Evolutionary conservation across 2,329 filamentous ascomycete genomes (phyloP).

Genomic region (Aspergillus versicolor): DNA sequence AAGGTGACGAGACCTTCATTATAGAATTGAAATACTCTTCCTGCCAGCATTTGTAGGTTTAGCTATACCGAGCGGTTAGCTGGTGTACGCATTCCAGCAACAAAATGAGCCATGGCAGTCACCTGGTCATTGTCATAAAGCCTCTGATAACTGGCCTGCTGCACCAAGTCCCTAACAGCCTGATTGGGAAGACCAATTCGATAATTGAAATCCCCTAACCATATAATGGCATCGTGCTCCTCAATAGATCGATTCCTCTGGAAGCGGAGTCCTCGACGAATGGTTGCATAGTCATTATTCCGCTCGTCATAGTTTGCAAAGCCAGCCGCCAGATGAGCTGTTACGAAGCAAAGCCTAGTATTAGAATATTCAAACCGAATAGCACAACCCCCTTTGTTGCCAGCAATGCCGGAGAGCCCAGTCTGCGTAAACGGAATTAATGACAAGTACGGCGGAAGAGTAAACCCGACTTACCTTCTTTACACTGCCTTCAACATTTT

Average conservation of each 20-base stretch:
- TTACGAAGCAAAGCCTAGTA: slow-evolving; percentile 91
- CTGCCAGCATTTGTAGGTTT: slow-evolving; percentile 94
- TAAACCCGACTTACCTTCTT: slow-evolving; percentile 64
- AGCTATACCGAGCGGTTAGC: slow-evolving; percentile 53
- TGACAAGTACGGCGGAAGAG: slow-evolving; percentile 28
- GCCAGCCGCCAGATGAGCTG: slow-evolving; percentile 91
- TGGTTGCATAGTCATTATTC: slow-evolving; percentile 89
- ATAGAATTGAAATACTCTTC: slow-evolving; percentile 85
- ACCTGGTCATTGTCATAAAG: slow-evolving; percentile 91
- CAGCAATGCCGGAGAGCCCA: slow-evolving; percentile 93
- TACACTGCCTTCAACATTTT: slow-evolving; percentile 92
- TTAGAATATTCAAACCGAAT: slow-evolving; percentile 94
- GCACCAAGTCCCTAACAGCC: slow-evolving; percentile 71
- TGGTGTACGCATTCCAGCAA: slow-evolving; percentile 1
- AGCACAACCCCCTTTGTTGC: slow-evolving; percentile 96
- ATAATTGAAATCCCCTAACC: slow-evolving; percentile 98
- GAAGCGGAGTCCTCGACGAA: slow-evolving; percentile 82
- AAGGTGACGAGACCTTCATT: slow-evolving; percentile 87
- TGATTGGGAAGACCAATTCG: slow-evolving; percentile 84
- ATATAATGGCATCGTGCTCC: slow-evolving; percentile 87
- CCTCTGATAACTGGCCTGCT: slow-evolving; percentile 69
- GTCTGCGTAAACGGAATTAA: slow-evolving; percentile 42
- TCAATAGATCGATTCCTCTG: slow-evolving; percentile 88
- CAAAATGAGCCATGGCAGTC: slow-evolving; percentile 12
- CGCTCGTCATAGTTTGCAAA: slow-evolving; percentile 97